Evolutionary conservation across 2,329 filamentous ascomycete species (phyloP), one percentile per base, ranked within the genome.

Genomic region (Clonostachys rosea): DNA sequence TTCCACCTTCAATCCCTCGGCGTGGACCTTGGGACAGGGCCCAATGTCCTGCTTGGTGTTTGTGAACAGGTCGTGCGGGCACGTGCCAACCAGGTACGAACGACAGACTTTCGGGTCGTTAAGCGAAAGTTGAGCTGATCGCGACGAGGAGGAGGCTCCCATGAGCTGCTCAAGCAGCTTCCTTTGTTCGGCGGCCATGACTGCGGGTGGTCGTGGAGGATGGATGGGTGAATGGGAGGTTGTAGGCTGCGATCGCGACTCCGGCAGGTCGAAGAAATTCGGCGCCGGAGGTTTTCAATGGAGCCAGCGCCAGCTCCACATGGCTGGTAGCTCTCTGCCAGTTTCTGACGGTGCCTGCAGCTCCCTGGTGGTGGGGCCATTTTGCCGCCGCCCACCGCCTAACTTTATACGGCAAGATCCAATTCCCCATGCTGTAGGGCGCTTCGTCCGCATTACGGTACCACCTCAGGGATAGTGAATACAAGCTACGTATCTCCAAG

Each of bases 31-130:
- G 44, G 89, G 81, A 62, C 94, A 99, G 1, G 84, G 81, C 3
- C 94, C 94, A 34, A 97, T 81, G 65, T 99, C 94, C 49, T 97
- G 91, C 74, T 96, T 97, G 42, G 94, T 99, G 72, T 99, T 99
- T 55, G 92, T 99, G 79, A 99, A 99, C 62, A 99, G 89, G 65
- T 99, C 94, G 75, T 97, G 92, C 1, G 94, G 94, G 67, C 94
- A 99, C 49, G 89, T 95, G 58, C 94, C 94, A 52, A 83, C 91
- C 44, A 99, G 81, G 67, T 92, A 97, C 16, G 91, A 96, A 47
- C 90, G 89, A 75, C 94, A 99, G 58, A 96, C 89, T 70, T 95
- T 96, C 46, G 88, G 79, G 67, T 97, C 94, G 50, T 84, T 94
- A 59, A 99, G 87, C 53, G 87, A 86, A 57, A 97, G 81, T 66